Evolutionary conservation across 2,329 filamentous ascomycete genomes (phyloP), one percentile per base, ranked within the genome.

Genomic region (Ophiostoma sp.): DNA sequence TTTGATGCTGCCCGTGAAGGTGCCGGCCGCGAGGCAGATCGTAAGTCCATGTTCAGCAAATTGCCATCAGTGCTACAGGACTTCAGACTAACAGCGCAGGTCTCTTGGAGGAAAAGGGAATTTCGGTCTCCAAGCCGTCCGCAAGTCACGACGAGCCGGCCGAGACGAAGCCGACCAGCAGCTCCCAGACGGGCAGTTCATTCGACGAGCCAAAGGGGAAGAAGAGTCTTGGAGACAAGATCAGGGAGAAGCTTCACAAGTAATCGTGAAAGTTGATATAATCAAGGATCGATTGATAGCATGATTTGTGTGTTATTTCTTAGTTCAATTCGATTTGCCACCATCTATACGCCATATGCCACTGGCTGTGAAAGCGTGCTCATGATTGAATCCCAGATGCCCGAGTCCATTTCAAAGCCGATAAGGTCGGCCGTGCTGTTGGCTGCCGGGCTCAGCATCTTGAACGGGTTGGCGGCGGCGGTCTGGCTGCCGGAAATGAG

Each of bases 231-330:
- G 83, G 83, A 72, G 83, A 88, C 71, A 89, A 89, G 80, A 85
- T 91, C 79, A 91, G 90, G 84, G 84, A 85, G 70, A 91, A 90
- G 81, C 79, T 91, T 71, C 88, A 90, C 36, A 67, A 62, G 33
- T 68, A 64, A 15, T 15, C 35, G 65, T 36, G 60, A 54, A 36
- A 11, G 5, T 10, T 20, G 23, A 20, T 31, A 31, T 6, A 2
- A 11, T 66, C 35, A n/a, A 39, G 33, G 23, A 54, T 54, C 6
- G 20, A 0, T 54, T 54, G 1, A 54, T 57, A 23, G 52, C 52
- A 23, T 23, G 13, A 27, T 27, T 13, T 10, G 7, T 23, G n/a
- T 8, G 23, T 23, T 54, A 13, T 44, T 11, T 44, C 15, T 44
- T 44, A 17, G 41, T 17, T 17, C 8, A 60, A 60, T 17, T 11